Percentiles rank a stretch among this genome's conserved stretches.
These are phyloP conservation scores for Monilinia fructicola DNA, from an alignment of 2,329 filamentous ascomycete species.

Conservation along the genomic window DNA sequence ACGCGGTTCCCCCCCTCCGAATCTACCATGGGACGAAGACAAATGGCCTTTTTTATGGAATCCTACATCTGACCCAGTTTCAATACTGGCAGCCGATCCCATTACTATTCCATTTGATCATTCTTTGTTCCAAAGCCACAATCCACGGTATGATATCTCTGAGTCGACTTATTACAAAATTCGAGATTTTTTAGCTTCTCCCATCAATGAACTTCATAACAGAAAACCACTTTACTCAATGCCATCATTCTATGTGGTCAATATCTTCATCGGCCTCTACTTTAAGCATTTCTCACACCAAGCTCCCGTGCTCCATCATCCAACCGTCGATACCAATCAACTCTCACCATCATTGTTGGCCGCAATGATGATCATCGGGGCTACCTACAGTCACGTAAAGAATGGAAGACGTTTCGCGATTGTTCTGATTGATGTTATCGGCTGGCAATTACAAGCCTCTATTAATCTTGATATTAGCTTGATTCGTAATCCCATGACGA, in stretches of 20 bases:
- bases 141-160: slow-evolving; percentile 32
- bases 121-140: slow-evolving; percentile 28
- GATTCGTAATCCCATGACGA: slow-evolving; percentile 33
- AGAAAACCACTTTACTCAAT: slow-evolving; percentile 25
- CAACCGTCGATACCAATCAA: slow-evolving; percentile 34
- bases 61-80: slow-evolving; percentile 23
- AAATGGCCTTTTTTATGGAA: slow-evolving; percentile 35
- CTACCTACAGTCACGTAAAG: slow-evolving; percentile 32
- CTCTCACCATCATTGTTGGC: slow-evolving; percentile 33
- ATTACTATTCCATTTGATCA: slow-evolving; percentile 29
- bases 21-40: slow-evolving; percentile 31
- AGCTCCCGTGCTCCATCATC: slow-evolving; percentile 35
- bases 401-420: slow-evolving; percentile 34
- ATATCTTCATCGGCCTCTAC: slow-evolving; percentile 35
- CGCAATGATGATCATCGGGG: slow-evolving; percentile 34
- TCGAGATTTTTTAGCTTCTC: slow-evolving; percentile 10
- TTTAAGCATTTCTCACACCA: slow-evolving; percentile 35
- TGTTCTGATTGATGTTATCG: slow-evolving; percentile 32
- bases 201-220: slow-evolving; percentile 5
- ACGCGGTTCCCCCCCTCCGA: slow-evolving; percentile 28
- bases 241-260: slow-evolving; percentile 31
- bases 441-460: slow-evolving; percentile 33
- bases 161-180: slow-evolving; percentile 26
- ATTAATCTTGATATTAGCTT: slow-evolving; percentile 32
- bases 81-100: slow-evolving; percentile 28